A percentile compares a stretch with the other conserved stretches of the same genome.
These are phyloP conservation scores for Gypsophila paniculata DNA, from an alignment of 179 eudicot species.

Conservation along the genomic window DNA sequence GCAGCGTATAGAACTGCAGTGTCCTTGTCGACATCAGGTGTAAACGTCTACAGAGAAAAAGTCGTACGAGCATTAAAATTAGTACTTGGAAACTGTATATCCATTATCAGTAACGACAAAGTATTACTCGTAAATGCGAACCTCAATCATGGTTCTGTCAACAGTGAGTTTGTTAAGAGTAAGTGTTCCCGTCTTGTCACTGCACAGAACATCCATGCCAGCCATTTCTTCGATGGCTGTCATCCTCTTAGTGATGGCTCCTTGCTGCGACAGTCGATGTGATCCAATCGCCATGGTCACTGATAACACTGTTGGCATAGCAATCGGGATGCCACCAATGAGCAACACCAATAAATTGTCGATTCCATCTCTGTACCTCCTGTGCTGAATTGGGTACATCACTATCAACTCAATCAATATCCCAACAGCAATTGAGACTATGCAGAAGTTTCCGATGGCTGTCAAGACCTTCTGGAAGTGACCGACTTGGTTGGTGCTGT, in stretches of 20 bases:
- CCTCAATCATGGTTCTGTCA: constrained; percentile 67
- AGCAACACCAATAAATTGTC: constrained; percentile 79
- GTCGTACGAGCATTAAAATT: neutral
- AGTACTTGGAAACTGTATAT: neutral
- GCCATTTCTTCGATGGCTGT: constrained; percentile 95
- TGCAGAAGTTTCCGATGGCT: constrained; percentile 86
- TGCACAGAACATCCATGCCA: constrained; percentile 88
- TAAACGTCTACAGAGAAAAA: constrained; percentile 43
- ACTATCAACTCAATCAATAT: constrained; percentile 56
- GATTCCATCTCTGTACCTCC: constrained; percentile 71
- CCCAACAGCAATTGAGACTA: constrained; percentile 62
- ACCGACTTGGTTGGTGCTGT: constrained; percentile 78
- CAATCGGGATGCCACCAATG: constrained; percentile 89
- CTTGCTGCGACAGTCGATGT: constrained; percentile 73
- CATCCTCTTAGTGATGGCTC: constrained; percentile 92
- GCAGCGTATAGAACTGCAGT: constrained; percentile 58
- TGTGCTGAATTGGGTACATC: constrained; percentile 75
- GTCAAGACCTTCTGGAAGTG: constrained; percentile 90
- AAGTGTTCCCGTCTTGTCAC: constrained; percentile 90
- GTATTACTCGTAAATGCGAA: constrained; percentile 15
- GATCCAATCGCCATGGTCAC: constrained; percentile 96
- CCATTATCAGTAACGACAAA: neutral
- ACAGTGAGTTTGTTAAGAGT: constrained; percentile 78
- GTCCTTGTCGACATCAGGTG: constrained; percentile 50
- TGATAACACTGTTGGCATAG: constrained; percentile 87